Conservation (phyloP, 108 stramenopile species). For the Skeletonema potamos region DNA sequence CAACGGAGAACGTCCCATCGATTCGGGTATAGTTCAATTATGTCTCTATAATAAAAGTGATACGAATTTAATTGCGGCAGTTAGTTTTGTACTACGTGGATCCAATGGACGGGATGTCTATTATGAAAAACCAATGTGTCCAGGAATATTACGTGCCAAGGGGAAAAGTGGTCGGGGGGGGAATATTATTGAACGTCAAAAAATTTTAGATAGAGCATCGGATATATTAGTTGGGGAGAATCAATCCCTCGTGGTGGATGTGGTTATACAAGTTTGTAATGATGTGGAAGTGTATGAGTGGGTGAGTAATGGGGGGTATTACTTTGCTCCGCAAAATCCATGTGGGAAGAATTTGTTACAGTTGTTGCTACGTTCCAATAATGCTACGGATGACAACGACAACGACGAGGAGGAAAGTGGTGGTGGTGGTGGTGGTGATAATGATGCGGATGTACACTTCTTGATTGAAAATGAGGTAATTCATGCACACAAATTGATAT, state of each 20-base stretch:
- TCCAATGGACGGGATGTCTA: background rate
- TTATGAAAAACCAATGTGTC: background rate
- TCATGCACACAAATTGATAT: conserved; percentile 3
- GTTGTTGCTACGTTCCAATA: background rate
- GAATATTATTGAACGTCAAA: background rate
- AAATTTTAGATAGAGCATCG: background rate
- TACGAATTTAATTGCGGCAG: background rate
- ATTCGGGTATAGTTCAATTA: background rate
- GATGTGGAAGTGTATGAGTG: background rate
- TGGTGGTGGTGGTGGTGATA: too few relatives aligned
- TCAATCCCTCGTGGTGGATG: background rate
- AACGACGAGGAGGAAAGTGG: too few relatives aligned
- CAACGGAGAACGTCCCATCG: background rate
- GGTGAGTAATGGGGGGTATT: background rate
- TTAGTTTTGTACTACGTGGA: background rate
- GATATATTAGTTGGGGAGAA: background rate
- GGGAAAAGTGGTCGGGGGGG: background rate
- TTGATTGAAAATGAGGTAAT: background rate
- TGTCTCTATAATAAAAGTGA: background rate
- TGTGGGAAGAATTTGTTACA: background rate
- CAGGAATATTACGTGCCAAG: background rate
- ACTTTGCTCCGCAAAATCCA: background rate
- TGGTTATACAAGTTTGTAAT: background rate
- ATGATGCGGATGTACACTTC: background rate
- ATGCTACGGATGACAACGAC: too few relatives aligned